phyloP scores from a whole-genome alignment of 1,284 basidiomycete genomes.

The Naganishia liquefaciens region DNA sequence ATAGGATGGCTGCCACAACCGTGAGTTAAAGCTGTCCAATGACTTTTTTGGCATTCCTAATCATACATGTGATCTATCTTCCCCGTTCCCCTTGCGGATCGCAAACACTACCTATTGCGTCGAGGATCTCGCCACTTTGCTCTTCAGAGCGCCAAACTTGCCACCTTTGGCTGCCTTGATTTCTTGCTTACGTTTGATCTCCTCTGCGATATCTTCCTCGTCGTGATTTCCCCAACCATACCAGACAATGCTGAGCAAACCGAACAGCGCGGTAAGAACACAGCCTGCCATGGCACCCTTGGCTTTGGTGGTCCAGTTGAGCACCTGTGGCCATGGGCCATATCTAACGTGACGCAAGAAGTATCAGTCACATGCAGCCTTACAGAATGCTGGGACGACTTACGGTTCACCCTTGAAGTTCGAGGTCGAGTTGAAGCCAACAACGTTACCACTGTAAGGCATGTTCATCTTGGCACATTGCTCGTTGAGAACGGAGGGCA shows the following conservation, averaged over 20 bases:
- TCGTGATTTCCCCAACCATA: constrained; percentile 71
- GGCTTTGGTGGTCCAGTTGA: constrained; percentile 78
- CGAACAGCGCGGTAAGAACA: constrained; percentile 76
- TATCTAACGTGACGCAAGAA: constrained; percentile 42
- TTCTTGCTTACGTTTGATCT: constrained; percentile 61
- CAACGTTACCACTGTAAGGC: constrained; percentile 68
- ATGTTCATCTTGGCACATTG: constrained; percentile 69
- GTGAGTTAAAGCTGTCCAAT: too few species aligned
- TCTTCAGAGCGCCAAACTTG: constrained; percentile 35
- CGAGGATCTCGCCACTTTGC: constrained; percentile 11
- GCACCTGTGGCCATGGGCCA: constrained; percentile 66
- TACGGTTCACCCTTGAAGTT: constrained; percentile 60
- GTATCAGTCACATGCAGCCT: not conserved
- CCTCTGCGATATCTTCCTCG: constrained; percentile 75
- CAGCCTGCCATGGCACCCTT: constrained; percentile 77
- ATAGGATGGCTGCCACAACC: too few species aligned
- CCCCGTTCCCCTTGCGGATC: too few species aligned
- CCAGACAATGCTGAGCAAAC: constrained; percentile 78
- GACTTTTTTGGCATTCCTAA: too few species aligned
- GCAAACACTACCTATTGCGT: too few species aligned
- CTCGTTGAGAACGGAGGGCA: constrained; percentile 56
- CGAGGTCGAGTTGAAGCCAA: constrained; percentile 51
- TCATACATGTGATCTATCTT: too few species aligned
- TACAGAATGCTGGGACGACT: constrained; percentile 34
- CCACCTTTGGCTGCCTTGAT: constrained; percentile 55